phyloP scores from a whole-genome alignment of 2,329 filamentous ascomycete species.

The Ascochyta rabiei region DNA sequence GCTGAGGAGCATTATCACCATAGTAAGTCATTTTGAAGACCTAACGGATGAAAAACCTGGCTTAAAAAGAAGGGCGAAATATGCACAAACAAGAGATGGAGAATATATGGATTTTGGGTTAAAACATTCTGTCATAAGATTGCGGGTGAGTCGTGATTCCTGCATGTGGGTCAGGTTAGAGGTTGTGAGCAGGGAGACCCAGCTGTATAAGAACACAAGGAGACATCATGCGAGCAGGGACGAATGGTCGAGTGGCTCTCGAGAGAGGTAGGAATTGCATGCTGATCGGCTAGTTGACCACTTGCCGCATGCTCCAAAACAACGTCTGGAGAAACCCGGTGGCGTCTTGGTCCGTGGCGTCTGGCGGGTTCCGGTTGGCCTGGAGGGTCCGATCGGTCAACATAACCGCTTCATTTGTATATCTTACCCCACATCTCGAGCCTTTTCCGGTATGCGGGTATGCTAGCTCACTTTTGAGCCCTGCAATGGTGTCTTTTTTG shows the following conservation, averaged over 20 bases:
- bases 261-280: background rate
- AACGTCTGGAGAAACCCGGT: background rate
- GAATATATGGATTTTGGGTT: background rate
- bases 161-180: slow-evolving; percentile 4
- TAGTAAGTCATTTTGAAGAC: slow-evolving; percentile 4
- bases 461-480: background rate
- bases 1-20: slow-evolving; percentile 14
- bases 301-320: background rate
- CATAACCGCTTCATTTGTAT: background rate
- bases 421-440: background rate
- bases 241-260: background rate
- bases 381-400: background rate
- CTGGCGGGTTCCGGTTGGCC: background rate
- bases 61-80: background rate
- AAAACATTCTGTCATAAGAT: slow-evolving; percentile 3
- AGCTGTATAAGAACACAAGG: background rate
- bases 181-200: background rate
- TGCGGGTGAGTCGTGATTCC: background rate
- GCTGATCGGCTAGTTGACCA: slow-evolving; percentile 1
- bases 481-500: background rate
- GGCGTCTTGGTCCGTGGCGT: background rate
- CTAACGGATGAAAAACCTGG: background rate
- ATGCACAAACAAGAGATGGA: background rate
- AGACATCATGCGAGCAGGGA: background rate
- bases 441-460: background rate